Conservation (phyloP, 2,329 filamentous ascomycete genomes). For the Talaromyces atroroseus region DNA sequence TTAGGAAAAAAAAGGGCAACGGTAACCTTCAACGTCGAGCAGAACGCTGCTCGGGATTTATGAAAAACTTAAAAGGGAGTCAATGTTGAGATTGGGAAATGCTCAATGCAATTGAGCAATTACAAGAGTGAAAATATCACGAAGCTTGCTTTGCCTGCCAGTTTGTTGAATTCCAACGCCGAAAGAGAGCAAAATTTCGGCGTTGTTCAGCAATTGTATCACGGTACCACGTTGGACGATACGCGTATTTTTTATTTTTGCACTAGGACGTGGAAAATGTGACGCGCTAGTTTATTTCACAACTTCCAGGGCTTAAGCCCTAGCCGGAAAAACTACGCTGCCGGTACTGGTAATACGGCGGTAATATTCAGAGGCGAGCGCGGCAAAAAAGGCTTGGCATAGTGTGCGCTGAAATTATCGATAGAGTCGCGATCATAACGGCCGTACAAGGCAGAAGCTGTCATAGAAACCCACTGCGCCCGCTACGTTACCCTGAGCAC, state of each 20-base stretch:
- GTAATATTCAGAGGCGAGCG: slow-evolving; percentile 15
- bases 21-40: neutral
- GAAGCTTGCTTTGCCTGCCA: neutral
- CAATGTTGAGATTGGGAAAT: neutral
- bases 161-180: neutral
- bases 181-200: neutral
- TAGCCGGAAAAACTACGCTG: slow-evolving; percentile 21
- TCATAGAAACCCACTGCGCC: slow-evolving; percentile 3
- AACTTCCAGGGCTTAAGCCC: slow-evolving; percentile 6
- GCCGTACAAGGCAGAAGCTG: slow-evolving; percentile 23
- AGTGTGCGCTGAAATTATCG: slow-evolving; percentile 40
- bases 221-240: neutral
- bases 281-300: neutral
- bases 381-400: slow-evolving; percentile 11
- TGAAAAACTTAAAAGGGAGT: neutral
- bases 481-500: slow-evolving; percentile 13
- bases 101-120: neutral
- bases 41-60: neutral
- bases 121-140: neutral
- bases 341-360: slow-evolving; percentile 22
- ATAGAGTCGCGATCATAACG: slow-evolving; percentile 22
- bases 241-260: neutral
- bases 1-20: neutral
- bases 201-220: neutral
- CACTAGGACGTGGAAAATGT: neutral